phyloP scores from a whole-genome alignment of 2,329 filamentous ascomycete species.

The Albifimbria verrucaria region DNA sequence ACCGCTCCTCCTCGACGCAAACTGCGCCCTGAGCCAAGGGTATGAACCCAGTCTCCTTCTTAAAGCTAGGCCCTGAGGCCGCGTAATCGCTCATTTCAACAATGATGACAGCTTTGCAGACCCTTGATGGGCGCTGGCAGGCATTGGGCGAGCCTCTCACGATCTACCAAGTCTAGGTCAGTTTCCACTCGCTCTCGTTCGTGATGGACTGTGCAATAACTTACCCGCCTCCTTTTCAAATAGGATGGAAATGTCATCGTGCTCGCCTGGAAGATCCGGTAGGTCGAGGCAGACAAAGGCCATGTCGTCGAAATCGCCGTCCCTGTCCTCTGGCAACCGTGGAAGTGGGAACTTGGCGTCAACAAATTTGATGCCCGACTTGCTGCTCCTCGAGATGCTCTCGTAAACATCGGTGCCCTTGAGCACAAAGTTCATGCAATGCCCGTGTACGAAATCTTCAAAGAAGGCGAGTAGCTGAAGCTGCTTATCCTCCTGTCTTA shows the following conservation, averaged over 20 bases:
- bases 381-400: slow-evolving; percentile 58
- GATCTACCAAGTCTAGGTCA: slow-evolving; percentile 36
- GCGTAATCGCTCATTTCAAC: slow-evolving; percentile 20
- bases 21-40: no score
- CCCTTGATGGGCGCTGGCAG: slow-evolving; percentile 56
- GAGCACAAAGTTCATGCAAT: slow-evolving; percentile 84
- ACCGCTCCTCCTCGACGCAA: no score
- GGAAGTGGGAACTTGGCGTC: slow-evolving; percentile 90
- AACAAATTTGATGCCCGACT: slow-evolving; percentile 72
- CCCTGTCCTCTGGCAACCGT: slow-evolving; percentile 50
- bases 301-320: slow-evolving; percentile 54
- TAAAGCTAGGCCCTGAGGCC: not conserved
- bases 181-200: not conserved
- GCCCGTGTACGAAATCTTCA: slow-evolving; percentile 80
- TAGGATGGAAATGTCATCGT: slow-evolving; percentile 83
- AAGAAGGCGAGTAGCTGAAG: slow-evolving; percentile 83
- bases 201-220: slow-evolving; percentile 28
- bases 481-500: slow-evolving; percentile 67
- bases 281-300: slow-evolving; percentile 82
- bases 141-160: slow-evolving; percentile 48
- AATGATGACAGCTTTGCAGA: slow-evolving; percentile 29
- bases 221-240: slow-evolving; percentile 78
- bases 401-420: slow-evolving; percentile 84
- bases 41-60: not conserved
- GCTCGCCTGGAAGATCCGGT: slow-evolving; percentile 85